phyloP scores from a whole-genome alignment of 257 asterid genomes.

The Cordia subcordata region DNA sequence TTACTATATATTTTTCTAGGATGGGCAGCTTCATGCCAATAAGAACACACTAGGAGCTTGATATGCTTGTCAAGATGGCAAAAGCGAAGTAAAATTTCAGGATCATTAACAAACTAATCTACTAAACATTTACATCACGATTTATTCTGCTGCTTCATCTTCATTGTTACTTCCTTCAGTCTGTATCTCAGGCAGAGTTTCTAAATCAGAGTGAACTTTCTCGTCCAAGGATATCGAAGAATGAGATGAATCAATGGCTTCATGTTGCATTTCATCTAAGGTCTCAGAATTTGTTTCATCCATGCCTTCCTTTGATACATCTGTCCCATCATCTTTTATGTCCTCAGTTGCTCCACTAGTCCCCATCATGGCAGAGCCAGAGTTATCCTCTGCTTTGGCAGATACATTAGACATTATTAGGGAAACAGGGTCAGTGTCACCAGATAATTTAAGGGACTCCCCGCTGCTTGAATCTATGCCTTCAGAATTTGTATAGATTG shows the following conservation, averaged over 20 bases:
- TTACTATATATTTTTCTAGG: neutral
- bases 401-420: conserved; percentile 21
- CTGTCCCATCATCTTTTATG: conserved; percentile 31
- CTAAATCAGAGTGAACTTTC: conserved; percentile 53
- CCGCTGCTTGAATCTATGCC: conserved; percentile 18
- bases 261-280: conserved; percentile 44
- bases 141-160: conserved; percentile 69
- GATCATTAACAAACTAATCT: conserved; percentile 8
- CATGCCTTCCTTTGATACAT: conserved; percentile 17
- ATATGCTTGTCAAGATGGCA: too few relatives aligned
- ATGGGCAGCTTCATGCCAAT: neutral
- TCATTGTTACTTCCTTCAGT: conserved; percentile 53
- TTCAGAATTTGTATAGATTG: conserved; percentile 19
- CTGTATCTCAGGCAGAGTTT: conserved; percentile 58
- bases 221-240: conserved; percentile 42
- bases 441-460: conserved; percentile 25
- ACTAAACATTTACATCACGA: neutral
- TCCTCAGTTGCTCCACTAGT: conserved; percentile 24
- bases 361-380: conserved; percentile 14
- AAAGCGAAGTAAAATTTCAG: neutral
- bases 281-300: conserved; percentile 25
- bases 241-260: conserved; percentile 56
- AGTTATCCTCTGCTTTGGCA: conserved; percentile 23
- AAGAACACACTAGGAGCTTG: neutral
- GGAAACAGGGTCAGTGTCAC: conserved; percentile 15